Conservation (phyloP, 257 asterid genomes). For the Solanum pinnatisectum region DNA sequence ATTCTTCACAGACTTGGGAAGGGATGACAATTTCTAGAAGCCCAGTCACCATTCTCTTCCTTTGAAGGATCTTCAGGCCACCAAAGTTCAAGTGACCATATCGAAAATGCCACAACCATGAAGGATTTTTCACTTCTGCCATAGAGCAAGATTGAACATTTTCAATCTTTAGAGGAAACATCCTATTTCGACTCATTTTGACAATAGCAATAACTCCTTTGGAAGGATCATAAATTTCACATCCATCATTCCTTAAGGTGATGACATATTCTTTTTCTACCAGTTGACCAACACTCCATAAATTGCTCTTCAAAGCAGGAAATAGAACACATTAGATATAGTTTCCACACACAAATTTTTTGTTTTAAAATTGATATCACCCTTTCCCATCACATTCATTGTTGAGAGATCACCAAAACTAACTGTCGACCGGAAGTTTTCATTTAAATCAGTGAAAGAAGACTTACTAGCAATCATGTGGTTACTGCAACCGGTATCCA, state of each 20-base stretch:
- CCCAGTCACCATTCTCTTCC: not conserved
- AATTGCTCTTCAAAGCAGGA: no score
- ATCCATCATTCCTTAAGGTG: not conserved
- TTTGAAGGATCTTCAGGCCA: not conserved
- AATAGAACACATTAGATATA: no score
- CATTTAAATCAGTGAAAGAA: no score
- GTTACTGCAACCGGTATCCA: no score
- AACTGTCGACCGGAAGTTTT: rapidly evolving
- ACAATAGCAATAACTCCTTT: no score
- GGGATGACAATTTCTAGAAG: not conserved
- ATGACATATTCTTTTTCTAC: no score
- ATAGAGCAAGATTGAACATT: not conserved
- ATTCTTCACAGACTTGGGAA: not conserved
- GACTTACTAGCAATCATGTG: no score
- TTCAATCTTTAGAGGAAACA: not conserved
- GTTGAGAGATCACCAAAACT: no score
- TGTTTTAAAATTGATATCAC: no score
- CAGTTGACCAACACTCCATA: no score
- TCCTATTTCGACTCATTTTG: not conserved
- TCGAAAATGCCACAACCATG: not conserved
- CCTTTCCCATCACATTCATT: no score
- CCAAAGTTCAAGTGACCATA: not conserved
- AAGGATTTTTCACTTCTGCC: not conserved
- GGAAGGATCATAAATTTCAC: not conserved
- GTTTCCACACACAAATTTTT: no score